phyloP scores from a whole-genome alignment of 75 land plant species.

The Cryptomeria japonica region DNA sequence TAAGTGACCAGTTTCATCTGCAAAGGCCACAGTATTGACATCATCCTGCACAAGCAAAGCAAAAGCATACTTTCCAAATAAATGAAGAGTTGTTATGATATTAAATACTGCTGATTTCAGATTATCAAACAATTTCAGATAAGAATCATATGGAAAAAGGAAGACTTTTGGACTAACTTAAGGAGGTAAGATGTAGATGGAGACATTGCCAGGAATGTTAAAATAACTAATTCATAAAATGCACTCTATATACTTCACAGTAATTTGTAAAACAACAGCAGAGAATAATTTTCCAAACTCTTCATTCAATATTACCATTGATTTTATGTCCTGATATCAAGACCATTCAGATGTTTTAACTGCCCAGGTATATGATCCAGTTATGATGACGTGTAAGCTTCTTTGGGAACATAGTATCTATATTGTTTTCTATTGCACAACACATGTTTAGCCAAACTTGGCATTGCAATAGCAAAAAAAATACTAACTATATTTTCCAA shows the following conservation, averaged over 20 bases:
- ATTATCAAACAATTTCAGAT: not conserved
- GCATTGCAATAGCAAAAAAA: not conserved
- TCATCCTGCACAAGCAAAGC: slow-evolving; percentile 60
- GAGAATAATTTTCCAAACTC: not conserved
- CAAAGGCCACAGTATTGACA: slow-evolving; percentile 94
- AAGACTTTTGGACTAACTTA: not conserved
- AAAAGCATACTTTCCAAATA: slow-evolving; percentile 5
- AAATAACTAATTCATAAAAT: not conserved
- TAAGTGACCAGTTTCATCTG: slow-evolving; percentile 85
- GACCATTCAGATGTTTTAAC: not conserved
- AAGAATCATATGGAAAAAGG: not conserved
- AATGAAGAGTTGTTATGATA: not conserved
- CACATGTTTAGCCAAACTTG: not conserved
- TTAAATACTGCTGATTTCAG: not conserved
- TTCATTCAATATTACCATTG: not conserved
- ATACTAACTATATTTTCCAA: not conserved
- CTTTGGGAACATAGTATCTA: not conserved
- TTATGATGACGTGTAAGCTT: not conserved
- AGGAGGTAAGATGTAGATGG: not conserved
- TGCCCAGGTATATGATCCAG: not conserved
- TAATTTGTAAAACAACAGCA: not conserved
- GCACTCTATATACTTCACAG: not conserved
- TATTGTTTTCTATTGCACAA: not conserved
- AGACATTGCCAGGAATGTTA: not conserved
- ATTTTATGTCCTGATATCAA: not conserved